Evolutionary conservation across 495 filamentous ascomycete genomes (phyloP).

Genomic region (Pyrenula aspistea): DNA sequence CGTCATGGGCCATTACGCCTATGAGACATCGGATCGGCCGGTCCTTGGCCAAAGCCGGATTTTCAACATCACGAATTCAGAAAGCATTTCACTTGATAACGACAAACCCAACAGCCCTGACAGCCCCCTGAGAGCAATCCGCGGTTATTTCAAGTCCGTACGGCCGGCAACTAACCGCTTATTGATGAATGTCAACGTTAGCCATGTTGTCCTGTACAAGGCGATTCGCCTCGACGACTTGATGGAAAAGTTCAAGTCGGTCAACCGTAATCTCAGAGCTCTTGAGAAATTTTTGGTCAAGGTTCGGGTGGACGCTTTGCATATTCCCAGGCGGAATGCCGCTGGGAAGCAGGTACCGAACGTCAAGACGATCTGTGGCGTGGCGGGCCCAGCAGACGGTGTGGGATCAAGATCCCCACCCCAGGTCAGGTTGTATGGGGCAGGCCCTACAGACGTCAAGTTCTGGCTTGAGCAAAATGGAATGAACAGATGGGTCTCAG

Average conservation of each 20-base stretch:
- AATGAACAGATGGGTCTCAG: slow-evolving; percentile 2
- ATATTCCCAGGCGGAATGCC: slow-evolving; percentile 24
- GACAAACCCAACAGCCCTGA: neutral
- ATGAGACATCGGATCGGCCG: slow-evolving; percentile 18
- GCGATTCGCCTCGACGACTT: slow-evolving; percentile 13
- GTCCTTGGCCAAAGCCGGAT: slow-evolving; percentile 20
- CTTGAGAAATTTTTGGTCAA: slow-evolving; percentile 33
- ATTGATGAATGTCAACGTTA: slow-evolving; percentile 36
- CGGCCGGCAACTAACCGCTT: slow-evolving; percentile 24
- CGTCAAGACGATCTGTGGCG: slow-evolving; percentile 31
- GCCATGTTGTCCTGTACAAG: slow-evolving; percentile 29
- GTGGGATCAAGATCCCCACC: neutral
- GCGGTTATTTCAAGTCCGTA: slow-evolving; percentile 37
- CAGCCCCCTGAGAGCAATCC: slow-evolving; percentile 21
- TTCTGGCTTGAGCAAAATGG: slow-evolving; percentile 26
- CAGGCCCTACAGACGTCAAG: slow-evolving; percentile 28
- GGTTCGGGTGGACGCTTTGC: slow-evolving; percentile 25
- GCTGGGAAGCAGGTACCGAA: slow-evolving; percentile 19
- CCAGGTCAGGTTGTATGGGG: slow-evolving; percentile 20
- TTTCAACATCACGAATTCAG: slow-evolving; percentile 9
- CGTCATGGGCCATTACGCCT: slow-evolving; percentile 28
- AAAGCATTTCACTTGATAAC: neutral
- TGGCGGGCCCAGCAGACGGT: slow-evolving; percentile 31
- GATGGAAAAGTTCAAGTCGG: slow-evolving; percentile 7
- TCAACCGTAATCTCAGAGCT: slow-evolving; percentile 4